Conservation (phyloP, 331 rosid species). For the Saraca asoca region DNA sequence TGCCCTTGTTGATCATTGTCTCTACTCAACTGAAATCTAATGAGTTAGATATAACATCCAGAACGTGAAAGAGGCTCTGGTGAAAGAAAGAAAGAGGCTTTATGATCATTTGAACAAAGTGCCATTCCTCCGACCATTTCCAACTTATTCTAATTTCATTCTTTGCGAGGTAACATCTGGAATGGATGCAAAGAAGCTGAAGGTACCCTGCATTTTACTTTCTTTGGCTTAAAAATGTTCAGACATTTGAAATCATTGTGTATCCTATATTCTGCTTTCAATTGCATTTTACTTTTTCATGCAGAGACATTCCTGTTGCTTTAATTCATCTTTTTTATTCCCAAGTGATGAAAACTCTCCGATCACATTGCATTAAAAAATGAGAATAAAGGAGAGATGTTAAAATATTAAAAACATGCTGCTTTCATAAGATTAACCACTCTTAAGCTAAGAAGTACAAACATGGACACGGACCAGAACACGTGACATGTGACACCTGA, state of each 20-base stretch:
- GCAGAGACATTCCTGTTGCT: neutral
- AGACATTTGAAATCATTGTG: neutral
- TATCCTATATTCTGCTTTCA: neutral
- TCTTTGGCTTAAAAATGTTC: neutral
- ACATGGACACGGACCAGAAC: no score
- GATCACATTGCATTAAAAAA: neutral
- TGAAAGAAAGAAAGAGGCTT: slow-evolving; percentile 81
- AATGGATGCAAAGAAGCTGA: slow-evolving; percentile 82
- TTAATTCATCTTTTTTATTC: neutral
- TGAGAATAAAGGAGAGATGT: slow-evolving; percentile 1
- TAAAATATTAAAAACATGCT: neutral
- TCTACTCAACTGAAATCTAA: slow-evolving; percentile 37
- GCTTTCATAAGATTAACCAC: neutral
- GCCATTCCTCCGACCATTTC: slow-evolving; percentile 79
- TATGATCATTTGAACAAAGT: slow-evolving; percentile 64
- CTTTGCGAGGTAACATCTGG: slow-evolving; percentile 89
- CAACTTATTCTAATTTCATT: slow-evolving; percentile 91
- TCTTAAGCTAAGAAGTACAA: no score
- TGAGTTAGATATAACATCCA: slow-evolving; percentile 41
- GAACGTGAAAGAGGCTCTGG: slow-evolving; percentile 77
- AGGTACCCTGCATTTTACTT: slow-evolving; percentile 49
- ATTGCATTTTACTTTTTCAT: neutral
- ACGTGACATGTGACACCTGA: no score
- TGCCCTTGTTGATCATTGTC: neutral
- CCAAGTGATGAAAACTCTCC: neutral